Percentiles rank a stretch among this genome's conserved stretches.
phyloP scores from a whole-genome alignment of 148 eudicot genomes.

The Mesembryanthemum crystallinum region DNA sequence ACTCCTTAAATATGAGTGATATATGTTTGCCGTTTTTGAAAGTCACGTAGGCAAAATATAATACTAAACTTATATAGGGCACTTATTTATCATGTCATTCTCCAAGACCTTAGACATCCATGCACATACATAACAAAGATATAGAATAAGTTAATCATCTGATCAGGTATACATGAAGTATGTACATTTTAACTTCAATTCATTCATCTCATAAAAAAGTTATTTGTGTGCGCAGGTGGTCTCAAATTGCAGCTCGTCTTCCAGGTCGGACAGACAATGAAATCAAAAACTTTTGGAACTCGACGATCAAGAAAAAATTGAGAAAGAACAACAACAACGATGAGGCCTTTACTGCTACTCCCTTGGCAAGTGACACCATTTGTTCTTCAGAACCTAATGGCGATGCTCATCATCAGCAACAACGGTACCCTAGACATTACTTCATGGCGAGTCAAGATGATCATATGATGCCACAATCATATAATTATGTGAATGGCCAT shows the following conservation, averaged over 20 bases:
- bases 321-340: slow-evolving; percentile 24
- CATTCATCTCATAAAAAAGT: neutral
- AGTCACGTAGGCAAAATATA: too few species aligned
- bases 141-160: too few species aligned
- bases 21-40: too few species aligned
- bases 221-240: slow-evolving; percentile 47
- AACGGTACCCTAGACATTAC: slow-evolving; percentile 24
- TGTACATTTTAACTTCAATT: neutral
- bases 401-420: neutral
- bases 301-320: slow-evolving; percentile 58
- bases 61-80: too few species aligned
- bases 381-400: slow-evolving; percentile 22
- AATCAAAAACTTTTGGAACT: slow-evolving; percentile 76
- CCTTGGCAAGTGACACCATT: neutral
- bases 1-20: too few species aligned
- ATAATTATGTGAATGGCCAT: too few species aligned
- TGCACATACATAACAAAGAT: neutral
- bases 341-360: slow-evolving; percentile 22
- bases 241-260: slow-evolving; percentile 71
- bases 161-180: too few species aligned
- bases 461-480: slow-evolving; percentile 14
- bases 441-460: slow-evolving; percentile 23
- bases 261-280: slow-evolving; percentile 83
- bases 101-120: neutral
- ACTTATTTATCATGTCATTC: neutral